Conservation (phyloP, 441 rosid genomes). For the Aleurites moluccanus region DNA sequence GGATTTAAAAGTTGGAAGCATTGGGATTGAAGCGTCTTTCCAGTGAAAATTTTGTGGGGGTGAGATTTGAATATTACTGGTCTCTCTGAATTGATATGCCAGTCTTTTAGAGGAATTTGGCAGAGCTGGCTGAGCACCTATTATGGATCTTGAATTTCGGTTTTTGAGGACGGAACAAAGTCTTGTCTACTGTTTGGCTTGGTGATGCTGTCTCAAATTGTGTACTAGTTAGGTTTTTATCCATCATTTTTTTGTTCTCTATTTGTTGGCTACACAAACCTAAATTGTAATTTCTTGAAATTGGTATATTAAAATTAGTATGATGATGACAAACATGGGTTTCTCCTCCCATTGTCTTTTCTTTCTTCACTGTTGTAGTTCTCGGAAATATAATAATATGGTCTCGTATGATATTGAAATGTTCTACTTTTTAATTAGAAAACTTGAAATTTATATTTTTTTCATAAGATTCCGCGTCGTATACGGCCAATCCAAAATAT, state of each 20-base stretch:
- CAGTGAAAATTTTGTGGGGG: conserved; percentile 19
- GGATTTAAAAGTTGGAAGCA: conserved; percentile 7
- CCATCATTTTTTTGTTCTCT: neutral
- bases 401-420: too few relatives aligned
- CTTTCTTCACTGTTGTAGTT: too few relatives aligned
- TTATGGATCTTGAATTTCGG: neutral
- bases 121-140: conserved; percentile 16
- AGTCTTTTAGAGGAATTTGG: conserved; percentile 4
- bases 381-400: too few relatives aligned
- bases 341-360: neutral
- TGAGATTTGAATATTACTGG: conserved; percentile 8
- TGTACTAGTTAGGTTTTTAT: conserved; percentile 7
- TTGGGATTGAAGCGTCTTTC: neutral
- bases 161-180: neutral
- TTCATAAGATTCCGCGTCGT: too few relatives aligned
- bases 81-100: conserved; percentile 8
- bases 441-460: too few relatives aligned
- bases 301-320: conserved; percentile 22
- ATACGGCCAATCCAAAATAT: too few relatives aligned
- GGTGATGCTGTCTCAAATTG: conserved; percentile 6
- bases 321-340: neutral
- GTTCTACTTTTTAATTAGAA: too few relatives aligned
- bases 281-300: conserved; percentile 16
- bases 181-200: neutral
- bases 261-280: conserved; percentile 13